Conservation (phyloP, 345 rosid genomes). For the Lepidium aucheri region DNA sequence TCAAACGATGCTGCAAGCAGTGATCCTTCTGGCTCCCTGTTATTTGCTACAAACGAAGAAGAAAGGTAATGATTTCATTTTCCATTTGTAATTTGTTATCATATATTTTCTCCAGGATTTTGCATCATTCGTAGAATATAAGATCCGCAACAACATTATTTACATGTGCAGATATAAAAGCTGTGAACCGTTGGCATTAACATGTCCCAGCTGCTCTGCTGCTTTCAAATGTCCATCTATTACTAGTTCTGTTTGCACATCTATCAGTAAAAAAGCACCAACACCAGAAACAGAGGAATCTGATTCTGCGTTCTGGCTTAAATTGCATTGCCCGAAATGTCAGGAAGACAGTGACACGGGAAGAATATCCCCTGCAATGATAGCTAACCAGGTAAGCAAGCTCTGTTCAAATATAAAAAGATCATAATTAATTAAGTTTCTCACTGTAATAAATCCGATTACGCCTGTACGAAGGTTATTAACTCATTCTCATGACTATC, state of each 20-base stretch:
- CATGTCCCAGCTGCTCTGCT: constrained; percentile 83
- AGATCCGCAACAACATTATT: not conserved
- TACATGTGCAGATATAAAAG: constrained; percentile 49
- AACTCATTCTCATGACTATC: constrained; percentile 22
- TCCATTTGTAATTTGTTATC: not conserved
- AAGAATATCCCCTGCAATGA: constrained; percentile 63
- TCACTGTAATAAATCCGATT: not conserved
- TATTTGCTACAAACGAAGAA: constrained; percentile 58
- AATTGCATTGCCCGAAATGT: constrained; percentile 64
- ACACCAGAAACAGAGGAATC: constrained; percentile 40
- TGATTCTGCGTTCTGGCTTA: constrained; percentile 54
- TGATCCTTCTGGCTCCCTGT: constrained; percentile 48
- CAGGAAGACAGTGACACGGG: constrained; percentile 56
- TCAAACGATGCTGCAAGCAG: constrained; percentile 37
- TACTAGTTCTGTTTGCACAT: constrained; percentile 41
- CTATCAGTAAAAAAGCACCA: constrained; percentile 29
- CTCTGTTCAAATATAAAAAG: too few relatives aligned
- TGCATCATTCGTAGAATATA: not conserved
- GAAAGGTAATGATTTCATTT: constrained; percentile 51
- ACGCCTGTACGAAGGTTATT: not conserved
- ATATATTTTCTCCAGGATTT: not conserved
- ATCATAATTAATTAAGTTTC: too few relatives aligned
- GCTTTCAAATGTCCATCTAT: constrained; percentile 68
- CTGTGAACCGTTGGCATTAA: constrained; percentile 69
- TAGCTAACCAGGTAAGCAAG: constrained; percentile 75